Conservation (phyloP, 148 eudicot species). For the Camellia granthamiana region DNA sequence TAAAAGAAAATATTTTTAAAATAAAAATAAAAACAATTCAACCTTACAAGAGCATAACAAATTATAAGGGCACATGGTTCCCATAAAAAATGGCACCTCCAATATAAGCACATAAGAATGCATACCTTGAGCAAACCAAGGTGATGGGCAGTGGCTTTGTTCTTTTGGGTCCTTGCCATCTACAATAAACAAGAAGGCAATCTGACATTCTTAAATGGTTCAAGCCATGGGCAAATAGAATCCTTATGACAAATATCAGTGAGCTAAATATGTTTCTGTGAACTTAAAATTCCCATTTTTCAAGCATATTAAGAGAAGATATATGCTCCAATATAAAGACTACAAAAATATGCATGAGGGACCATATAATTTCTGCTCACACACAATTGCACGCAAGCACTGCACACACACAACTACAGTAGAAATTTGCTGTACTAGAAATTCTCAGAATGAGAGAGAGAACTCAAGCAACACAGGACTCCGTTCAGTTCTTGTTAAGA, state of each 20-base stretch:
- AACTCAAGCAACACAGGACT: not conserved
- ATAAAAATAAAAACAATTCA: not conserved
- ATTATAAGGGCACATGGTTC: not conserved
- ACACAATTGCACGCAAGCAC: not conserved
- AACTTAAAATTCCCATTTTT: not conserved
- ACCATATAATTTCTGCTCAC: not conserved
- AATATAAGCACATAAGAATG: not conserved
- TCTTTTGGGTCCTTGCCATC: slow-evolving; percentile 99
- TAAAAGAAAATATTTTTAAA: not conserved
- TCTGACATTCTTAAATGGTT: not conserved
- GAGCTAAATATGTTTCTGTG: not conserved
- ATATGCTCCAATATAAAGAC: not conserved
- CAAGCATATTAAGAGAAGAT: not conserved
- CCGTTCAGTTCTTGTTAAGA: not conserved
- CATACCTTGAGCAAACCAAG: slow-evolving; percentile 87
- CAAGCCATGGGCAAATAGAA: slow-evolving; percentile 1
- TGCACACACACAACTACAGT: not conserved
- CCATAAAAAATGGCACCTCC: not conserved
- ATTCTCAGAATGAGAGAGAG: not conserved
- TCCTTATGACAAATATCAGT: not conserved
- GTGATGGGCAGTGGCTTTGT: slow-evolving; percentile 98
- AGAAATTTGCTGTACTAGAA: not conserved
- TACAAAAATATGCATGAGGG: not conserved
- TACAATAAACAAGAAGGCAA: slow-evolving; percentile 27
- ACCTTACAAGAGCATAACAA: not conserved